Conservation (phyloP, 805 yeast species). For the Metschnikowia gruessii region DNA sequence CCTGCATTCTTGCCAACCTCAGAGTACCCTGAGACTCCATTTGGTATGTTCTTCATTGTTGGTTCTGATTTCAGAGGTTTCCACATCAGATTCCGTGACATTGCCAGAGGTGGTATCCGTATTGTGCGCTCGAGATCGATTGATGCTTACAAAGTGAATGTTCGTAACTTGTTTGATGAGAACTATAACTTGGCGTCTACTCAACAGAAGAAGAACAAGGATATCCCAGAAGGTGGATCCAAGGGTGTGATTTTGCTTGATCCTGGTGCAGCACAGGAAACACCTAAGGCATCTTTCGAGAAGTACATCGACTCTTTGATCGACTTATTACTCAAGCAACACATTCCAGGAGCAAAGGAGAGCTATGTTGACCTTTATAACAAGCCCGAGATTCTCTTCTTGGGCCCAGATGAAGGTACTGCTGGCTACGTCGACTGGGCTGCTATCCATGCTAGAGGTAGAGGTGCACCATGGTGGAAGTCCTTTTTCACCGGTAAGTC, state of each 20-base stretch:
- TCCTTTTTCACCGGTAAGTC: slow-evolving; percentile 96
- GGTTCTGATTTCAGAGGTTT: slow-evolving; percentile 97
- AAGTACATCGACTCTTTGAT: slow-evolving; percentile 90
- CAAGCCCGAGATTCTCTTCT: slow-evolving; percentile 84
- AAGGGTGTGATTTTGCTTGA: slow-evolving; percentile 92
- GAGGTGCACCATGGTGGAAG: slow-evolving; percentile 98
- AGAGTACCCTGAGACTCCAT: slow-evolving; percentile 92
- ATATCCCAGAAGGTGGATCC: slow-evolving; percentile 98
- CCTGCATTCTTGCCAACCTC: slow-evolving; percentile 79
- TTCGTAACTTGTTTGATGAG: slow-evolving; percentile 89
- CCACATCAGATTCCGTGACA: slow-evolving; percentile 95
- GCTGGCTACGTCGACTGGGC: slow-evolving; percentile 98
- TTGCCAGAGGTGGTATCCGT: slow-evolving; percentile 97
- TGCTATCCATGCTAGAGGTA: slow-evolving; percentile 81
- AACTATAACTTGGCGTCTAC: slow-evolving; percentile 94
- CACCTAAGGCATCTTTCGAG: slow-evolving; percentile 80
- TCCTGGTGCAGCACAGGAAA: slow-evolving; percentile 70
- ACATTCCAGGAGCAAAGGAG: slow-evolving; percentile 74
- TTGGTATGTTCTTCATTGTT: slow-evolving; percentile 91
- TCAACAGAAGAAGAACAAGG: slow-evolving; percentile 95
- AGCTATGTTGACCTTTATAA: slow-evolving; percentile 79
- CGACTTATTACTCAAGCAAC: slow-evolving; percentile 73
- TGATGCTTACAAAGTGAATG: slow-evolving; percentile 83
- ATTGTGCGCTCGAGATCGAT: slow-evolving; percentile 82
- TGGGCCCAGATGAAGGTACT: slow-evolving; percentile 99